phyloP scores from a whole-genome alignment of 495 filamentous ascomycete species.

The Tuber microsphaerosporum region DNA sequence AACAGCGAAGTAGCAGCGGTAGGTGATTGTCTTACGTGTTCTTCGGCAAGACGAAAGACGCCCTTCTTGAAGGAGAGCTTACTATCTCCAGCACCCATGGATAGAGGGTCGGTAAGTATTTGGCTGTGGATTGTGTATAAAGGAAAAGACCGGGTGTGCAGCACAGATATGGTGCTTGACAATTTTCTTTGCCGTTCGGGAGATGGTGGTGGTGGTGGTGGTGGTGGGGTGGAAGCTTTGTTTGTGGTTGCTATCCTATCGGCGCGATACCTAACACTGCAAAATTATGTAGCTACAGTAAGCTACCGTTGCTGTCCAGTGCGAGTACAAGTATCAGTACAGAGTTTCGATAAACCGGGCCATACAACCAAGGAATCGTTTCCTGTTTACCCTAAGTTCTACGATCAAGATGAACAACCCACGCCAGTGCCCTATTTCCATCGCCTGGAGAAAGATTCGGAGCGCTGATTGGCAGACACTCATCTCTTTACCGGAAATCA shows the following conservation, averaged over 20 bases:
- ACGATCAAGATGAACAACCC: neutral
- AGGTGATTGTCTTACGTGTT: slow-evolving; percentile 45
- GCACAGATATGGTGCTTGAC: neutral
- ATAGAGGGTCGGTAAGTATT: slow-evolving; percentile 7
- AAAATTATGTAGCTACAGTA: neutral
- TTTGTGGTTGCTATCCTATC: neutral
- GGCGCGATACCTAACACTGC: neutral
- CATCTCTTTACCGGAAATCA: neutral
- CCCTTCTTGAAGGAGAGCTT: slow-evolving; percentile 99
- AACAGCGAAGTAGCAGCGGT: neutral
- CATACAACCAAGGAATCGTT: neutral
- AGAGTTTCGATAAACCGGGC: neutral
- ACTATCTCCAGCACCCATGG: slow-evolving; percentile 96
- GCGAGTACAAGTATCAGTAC: neutral
- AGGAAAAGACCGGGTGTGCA: neutral
- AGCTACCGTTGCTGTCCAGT: no score
- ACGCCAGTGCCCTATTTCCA: neutral
- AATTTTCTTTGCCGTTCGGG: neutral
- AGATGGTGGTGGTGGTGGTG: slow-evolving; percentile 9
- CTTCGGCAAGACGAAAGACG: slow-evolving; percentile 92
- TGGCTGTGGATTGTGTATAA: neutral
- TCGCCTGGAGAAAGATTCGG: neutral
- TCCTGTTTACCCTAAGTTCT: neutral
- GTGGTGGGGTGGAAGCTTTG: slow-evolving; percentile 1
- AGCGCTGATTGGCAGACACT: neutral